Base-by-base conservation (phyloP, 2,329 filamentous ascomycete genomes). In the Pseudogymnoascus sp. region DNA sequence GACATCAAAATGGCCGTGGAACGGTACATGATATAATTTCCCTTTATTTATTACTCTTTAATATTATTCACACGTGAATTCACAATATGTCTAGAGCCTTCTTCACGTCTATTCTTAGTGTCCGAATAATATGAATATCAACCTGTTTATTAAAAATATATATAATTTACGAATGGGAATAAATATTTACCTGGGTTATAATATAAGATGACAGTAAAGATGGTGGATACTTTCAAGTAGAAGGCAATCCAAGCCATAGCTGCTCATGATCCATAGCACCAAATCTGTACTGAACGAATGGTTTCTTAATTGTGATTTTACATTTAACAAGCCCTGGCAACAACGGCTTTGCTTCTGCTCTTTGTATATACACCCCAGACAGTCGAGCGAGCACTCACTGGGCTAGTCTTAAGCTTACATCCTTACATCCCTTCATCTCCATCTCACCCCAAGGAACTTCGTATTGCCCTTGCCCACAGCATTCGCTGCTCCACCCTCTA, bases 401-500 rank as follows among this genome's bases (percentile, higher is more conserved):
- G 28, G 49, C 49, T 55, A 33, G 5, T 55, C 49, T 33, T 55
- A 55, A 55, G 49, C 49, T 55, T 55, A 55, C 49, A 55, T 22
- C 2, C 12, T 19, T 4, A 7, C 5, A 55, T 16, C 23, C 28
- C 9, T 41, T 60, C 55, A 52, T 52, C 60, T 62, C 65, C 65
- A 66, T 19, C 62, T 45, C 16, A 74, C 64, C 1, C 72, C 72
- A 62, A 73, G 73, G 5, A 74, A 42, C 63, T 69, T 73, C 11
- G 66, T 67, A 60, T 70, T 72, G 45, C 64, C 70, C 61, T 70
- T 72, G 36, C 64, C 68, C 16, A 67, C 49, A 38, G 65, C 65
- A 30, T 69, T 65, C 25, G 66, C 62, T 8, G 63, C 63, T 36
- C 80, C 79, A 62, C 86, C 84, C 71, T 89, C 86, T 14, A 90